A percentile compares a stretch with the other conserved stretches of the same genome.
Conservation (phyloP, 257 asterid genomes). For the Solanum piurae region DNA sequence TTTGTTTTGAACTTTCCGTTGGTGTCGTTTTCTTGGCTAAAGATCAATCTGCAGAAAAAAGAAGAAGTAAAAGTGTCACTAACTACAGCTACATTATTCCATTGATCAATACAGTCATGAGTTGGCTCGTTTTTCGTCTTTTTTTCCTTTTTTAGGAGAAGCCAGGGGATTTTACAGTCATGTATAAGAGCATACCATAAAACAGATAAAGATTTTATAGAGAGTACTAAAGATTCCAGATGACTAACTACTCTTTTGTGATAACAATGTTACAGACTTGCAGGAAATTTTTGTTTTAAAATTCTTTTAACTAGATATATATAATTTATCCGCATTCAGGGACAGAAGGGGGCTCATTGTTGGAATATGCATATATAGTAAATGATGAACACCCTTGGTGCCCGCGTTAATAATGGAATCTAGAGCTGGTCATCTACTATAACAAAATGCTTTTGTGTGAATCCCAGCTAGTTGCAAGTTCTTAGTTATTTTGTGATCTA, state of each 20-base stretch:
- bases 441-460: not conserved
- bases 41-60: not conserved
- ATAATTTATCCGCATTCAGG: not conserved
- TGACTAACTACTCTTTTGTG: too few relatives aligned
- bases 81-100: not conserved
- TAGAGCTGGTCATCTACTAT: not conserved
- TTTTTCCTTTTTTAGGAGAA: not conserved
- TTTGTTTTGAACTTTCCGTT: not conserved
- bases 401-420: not conserved
- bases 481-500: not conserved
- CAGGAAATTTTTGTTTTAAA: not conserved
- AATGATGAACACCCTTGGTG: not conserved
- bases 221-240: not conserved
- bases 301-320: not conserved
- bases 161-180: not conserved
- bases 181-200: not conserved
- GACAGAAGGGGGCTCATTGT: not conserved
- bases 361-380: not conserved
- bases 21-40: not conserved
- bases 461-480: not conserved
- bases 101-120: not conserved
- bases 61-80: not conserved
- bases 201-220: not conserved
- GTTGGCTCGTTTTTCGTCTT: not conserved
- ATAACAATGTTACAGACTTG: too few relatives aligned